These are phyloP conservation scores for Aspergillus cavernicola DNA, from an alignment of 495 filamentous ascomycete species.

Conservation along the genomic window DNA sequence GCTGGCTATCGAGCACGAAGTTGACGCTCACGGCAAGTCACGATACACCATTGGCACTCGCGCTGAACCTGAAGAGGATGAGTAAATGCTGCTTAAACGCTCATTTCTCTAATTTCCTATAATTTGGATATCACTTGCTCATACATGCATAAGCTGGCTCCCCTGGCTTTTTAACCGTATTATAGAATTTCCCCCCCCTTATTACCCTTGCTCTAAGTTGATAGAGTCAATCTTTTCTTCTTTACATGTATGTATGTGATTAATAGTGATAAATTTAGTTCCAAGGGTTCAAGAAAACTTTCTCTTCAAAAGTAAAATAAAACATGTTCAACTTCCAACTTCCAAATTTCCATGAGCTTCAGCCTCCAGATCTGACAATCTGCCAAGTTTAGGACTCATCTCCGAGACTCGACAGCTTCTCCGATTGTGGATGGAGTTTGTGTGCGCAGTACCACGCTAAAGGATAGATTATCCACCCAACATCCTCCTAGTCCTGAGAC, in stretches of 20 bases:
- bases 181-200: slow-evolving; percentile 42
- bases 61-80: slow-evolving; percentile 62
- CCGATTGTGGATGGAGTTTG: slow-evolving; percentile 4
- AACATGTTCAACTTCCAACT: too few species aligned
- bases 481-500: too few species aligned
- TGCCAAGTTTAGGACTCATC: background rate
- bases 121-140: slow-evolving; percentile 31
- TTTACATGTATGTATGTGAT: slow-evolving; percentile 49
- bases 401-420: background rate
- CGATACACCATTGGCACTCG: slow-evolving; percentile 60
- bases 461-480: background rate
- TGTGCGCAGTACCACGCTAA: background rate
- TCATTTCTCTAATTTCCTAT: slow-evolving; percentile 28
- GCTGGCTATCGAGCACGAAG: slow-evolving; percentile 70
- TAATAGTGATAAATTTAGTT: slow-evolving; percentile 49
- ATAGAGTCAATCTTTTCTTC: slow-evolving; percentile 42
- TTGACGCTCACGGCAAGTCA: slow-evolving; percentile 49
- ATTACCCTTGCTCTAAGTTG: slow-evolving; percentile 27
- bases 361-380: background rate
- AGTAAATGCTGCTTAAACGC: slow-evolving; percentile 43
- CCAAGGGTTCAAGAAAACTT: slow-evolving; percentile 35
- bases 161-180: slow-evolving; percentile 32
- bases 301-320: background rate
- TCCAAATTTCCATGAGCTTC: too few species aligned
- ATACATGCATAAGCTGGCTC: slow-evolving; percentile 29